These are phyloP conservation scores for Aspergillus affinis DNA, from an alignment of 495 filamentous ascomycete species.

Conservation along the genomic window DNA sequence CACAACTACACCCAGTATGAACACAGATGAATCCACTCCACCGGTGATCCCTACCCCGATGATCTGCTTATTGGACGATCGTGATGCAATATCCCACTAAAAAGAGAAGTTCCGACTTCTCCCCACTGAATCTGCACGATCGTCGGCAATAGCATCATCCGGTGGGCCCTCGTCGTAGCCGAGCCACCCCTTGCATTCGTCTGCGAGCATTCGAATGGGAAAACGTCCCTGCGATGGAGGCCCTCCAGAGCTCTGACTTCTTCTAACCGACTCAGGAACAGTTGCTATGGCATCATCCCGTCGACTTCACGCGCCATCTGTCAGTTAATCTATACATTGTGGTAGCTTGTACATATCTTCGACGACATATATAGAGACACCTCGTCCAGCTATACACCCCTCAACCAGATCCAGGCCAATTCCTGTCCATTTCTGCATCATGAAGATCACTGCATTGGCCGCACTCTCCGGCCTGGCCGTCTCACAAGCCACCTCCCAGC, in stretches of 20 bases:
- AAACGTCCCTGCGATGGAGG: neutral
- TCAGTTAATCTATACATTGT: neutral
- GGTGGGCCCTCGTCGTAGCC: neutral
- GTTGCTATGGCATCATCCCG: slow-evolving; percentile 27
- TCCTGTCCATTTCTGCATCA: slow-evolving; percentile 6
- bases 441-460: slow-evolving; percentile 24
- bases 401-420: neutral
- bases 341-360: neutral
- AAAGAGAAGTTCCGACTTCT: slow-evolving; percentile 6
- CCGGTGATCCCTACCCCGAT: neutral
- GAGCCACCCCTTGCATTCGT: neutral
- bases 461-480: slow-evolving; percentile 9
- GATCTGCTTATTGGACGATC: slow-evolving; percentile 4
- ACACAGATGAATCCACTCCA: too few species aligned
- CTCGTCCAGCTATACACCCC: neutral
- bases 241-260: neutral
- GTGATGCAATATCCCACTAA: slow-evolving; percentile 10
- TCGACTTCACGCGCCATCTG: slow-evolving; percentile 2
- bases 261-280: slow-evolving; percentile 4
- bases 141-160: neutral
- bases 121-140: neutral
- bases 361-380: neutral
- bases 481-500: slow-evolving; percentile 10
- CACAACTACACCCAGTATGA: too few species aligned
- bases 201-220: neutral